These are phyloP conservation scores for Hyphodiscus sp. DNA, from an alignment of 2,329 filamentous ascomycete genomes.

Conservation along the genomic window DNA sequence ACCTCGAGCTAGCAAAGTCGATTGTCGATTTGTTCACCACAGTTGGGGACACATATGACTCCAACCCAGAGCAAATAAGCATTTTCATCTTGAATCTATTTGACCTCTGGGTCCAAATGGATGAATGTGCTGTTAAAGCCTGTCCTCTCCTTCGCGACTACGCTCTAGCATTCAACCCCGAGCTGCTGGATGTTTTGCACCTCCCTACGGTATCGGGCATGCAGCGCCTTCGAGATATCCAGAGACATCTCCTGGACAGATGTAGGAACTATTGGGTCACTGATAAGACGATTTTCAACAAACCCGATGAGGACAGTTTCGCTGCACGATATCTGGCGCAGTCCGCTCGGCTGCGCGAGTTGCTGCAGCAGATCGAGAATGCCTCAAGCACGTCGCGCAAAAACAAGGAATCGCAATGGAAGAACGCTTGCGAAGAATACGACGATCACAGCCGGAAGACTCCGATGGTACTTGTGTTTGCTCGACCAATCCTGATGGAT, in stretches of 20 bases:
- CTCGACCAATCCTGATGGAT: no score
- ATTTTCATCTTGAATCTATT: constrained; percentile 46
- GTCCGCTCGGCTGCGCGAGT: constrained; percentile 19
- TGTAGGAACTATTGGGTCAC: constrained; percentile 15
- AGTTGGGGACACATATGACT: constrained; percentile 34
- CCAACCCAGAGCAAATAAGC: constrained; percentile 44
- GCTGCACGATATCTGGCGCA: constrained; percentile 8
- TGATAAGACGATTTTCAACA: constrained; percentile 41
- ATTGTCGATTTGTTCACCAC: constrained; percentile 33
- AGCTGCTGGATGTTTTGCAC: constrained; percentile 49
- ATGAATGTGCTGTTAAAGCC: constrained; percentile 36
- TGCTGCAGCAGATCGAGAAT: constrained; percentile 32
- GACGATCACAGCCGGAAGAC: no score
- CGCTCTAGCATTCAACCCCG: constrained; percentile 42
- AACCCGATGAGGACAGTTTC: constrained; percentile 33
- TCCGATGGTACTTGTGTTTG: no score
- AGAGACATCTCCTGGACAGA: constrained; percentile 41
- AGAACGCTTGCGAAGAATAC: no score
- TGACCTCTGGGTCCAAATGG: constrained; percentile 52
- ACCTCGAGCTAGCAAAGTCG: constrained; percentile 26
- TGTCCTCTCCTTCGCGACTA: constrained; percentile 46
- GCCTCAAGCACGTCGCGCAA: constrained; percentile 24
- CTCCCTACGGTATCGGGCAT: constrained; percentile 42
- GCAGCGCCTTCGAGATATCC: constrained; percentile 41
- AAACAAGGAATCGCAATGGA: constrained; percentile 36